A percentile compares a stretch with the other conserved stretches of the same genome.
These are phyloP conservation scores for Exophiala viscosa DNA, from an alignment of 2,329 filamentous ascomycete genomes.

Conservation along the genomic window DNA sequence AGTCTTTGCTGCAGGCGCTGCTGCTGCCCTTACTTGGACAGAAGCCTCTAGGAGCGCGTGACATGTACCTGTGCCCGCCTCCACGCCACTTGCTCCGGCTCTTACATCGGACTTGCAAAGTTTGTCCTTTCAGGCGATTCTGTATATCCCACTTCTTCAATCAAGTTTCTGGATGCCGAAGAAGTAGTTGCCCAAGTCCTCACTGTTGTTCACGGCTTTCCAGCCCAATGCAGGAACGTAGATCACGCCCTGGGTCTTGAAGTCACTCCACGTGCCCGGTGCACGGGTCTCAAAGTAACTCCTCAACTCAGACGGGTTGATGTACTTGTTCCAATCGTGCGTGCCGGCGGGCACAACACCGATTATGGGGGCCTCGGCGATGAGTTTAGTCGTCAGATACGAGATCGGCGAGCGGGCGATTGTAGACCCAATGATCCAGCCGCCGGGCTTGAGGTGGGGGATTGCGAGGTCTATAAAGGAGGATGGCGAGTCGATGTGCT, in stretches of 20 bases:
- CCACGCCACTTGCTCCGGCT: too few species aligned
- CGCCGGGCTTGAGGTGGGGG: constrained; percentile 78
- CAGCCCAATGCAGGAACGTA: constrained; percentile 90
- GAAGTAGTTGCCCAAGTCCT: constrained; percentile 92
- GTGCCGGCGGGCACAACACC: constrained; percentile 87
- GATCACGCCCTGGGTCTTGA: constrained; percentile 75
- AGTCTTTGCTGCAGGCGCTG: too few species aligned
- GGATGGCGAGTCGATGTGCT: constrained; percentile 77
- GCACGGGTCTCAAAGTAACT: constrained; percentile 36
- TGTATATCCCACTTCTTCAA: too few species aligned
- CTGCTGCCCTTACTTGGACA: too few species aligned
- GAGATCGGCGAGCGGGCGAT: constrained; percentile 86
- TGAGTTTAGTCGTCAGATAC: constrained; percentile 86
- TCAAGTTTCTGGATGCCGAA: constrained; percentile 67
- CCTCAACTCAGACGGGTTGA: constrained; percentile 75
- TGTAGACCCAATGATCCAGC: constrained; percentile 88
- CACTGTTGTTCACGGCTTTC: constrained; percentile 75
- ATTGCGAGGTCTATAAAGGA: constrained; percentile 69
- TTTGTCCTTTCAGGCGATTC: constrained; percentile 43
- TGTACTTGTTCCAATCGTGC: constrained; percentile 95
- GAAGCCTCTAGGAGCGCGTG: too few species aligned
- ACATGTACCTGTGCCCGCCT: too few species aligned
- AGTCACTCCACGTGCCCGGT: constrained; percentile 35
- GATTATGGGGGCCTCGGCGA: constrained; percentile 70
- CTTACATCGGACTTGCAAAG: too few species aligned